A percentile compares a stretch with the other conserved stretches of the same genome.
These are phyloP conservation scores for Ceratobasidium papillatum DNA, from an alignment of 1,284 basidiomycete species.

Conservation along the genomic window DNA sequence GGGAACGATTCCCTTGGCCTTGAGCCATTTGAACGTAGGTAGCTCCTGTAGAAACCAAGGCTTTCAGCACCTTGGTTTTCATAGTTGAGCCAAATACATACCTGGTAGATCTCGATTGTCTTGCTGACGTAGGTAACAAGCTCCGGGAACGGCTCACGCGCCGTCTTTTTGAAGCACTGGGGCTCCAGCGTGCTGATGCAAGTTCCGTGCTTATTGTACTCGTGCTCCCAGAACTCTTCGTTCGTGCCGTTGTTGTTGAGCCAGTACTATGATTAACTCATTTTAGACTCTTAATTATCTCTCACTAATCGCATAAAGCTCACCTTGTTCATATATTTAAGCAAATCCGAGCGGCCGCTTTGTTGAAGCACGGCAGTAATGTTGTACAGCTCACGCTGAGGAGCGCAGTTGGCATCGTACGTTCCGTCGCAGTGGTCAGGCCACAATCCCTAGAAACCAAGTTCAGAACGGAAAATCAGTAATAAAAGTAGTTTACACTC, in stretches of 20 bases:
- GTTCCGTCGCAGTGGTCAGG: conserved; percentile 51
- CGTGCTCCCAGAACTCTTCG: conserved; percentile 49
- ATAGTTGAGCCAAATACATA: not conserved
- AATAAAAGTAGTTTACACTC: not conserved
- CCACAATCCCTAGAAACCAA: conserved; percentile 43
- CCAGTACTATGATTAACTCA: conserved; percentile 46
- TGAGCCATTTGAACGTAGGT: conserved; percentile 52
- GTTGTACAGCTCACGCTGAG: conserved; percentile 45
- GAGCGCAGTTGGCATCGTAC: conserved; percentile 50
- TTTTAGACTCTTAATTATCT: not conserved
- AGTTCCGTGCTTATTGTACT: conserved; percentile 49
- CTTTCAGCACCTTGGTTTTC: not conserved
- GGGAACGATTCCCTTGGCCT: conserved; percentile 51
- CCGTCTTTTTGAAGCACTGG: conserved; percentile 42
- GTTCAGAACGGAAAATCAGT: not conserved
- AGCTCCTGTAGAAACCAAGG: conserved; percentile 41
- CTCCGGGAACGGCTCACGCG: conserved; percentile 44
- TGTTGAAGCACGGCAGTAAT: conserved; percentile 47
- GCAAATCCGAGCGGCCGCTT: conserved; percentile 43
- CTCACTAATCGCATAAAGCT: not conserved
- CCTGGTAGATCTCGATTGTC: conserved; percentile 44
- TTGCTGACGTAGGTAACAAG: conserved; percentile 48
- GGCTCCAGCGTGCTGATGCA: conserved; percentile 45
- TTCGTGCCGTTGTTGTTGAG: conserved; percentile 50
- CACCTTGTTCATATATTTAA: conserved; percentile 48